Evolutionary conservation across 345 rosid species (phyloP).

Genomic region (Euphorbia peplus): DNA sequence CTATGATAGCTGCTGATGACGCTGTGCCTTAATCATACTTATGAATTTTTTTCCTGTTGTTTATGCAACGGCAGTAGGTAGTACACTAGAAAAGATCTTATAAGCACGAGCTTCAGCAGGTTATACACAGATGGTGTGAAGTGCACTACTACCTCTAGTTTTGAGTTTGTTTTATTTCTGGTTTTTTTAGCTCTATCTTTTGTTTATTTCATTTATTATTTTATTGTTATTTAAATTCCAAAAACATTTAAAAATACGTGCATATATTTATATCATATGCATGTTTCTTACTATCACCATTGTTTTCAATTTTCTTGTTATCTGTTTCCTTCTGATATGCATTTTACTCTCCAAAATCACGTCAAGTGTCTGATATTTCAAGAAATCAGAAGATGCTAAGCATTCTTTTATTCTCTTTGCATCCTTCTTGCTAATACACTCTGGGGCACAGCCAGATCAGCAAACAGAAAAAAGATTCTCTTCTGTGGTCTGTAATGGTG

Average conservation of each 20-base stretch:
- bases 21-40: neutral
- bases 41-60: neutral
- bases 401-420: constrained; percentile 5
- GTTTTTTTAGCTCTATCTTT: too few species aligned
- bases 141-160: too few species aligned
- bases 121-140: neutral
- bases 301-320: too few species aligned
- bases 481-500: constrained; percentile 27
- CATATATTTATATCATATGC: too few species aligned
- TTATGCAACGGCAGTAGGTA: too few species aligned
- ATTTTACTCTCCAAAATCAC: neutral
- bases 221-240: too few species aligned
- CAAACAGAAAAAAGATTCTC: constrained; percentile 19
- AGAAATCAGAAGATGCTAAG: constrained; percentile 7
- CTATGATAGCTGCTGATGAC: neutral
- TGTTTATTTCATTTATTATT: too few species aligned
- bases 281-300: too few species aligned
- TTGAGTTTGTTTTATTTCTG: too few species aligned
- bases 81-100: neutral
- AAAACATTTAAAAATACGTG: too few species aligned
- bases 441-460: constrained; percentile 22
- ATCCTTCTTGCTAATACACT: neutral
- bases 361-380: constrained; percentile 1
- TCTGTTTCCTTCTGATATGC: neutral
- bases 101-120: neutral